Percentiles rank a stretch among this genome's conserved stretches.
These are phyloP conservation scores for Boletus coccyginus DNA, from an alignment of 768 basidiomycete genomes.

Conservation along the genomic window DNA sequence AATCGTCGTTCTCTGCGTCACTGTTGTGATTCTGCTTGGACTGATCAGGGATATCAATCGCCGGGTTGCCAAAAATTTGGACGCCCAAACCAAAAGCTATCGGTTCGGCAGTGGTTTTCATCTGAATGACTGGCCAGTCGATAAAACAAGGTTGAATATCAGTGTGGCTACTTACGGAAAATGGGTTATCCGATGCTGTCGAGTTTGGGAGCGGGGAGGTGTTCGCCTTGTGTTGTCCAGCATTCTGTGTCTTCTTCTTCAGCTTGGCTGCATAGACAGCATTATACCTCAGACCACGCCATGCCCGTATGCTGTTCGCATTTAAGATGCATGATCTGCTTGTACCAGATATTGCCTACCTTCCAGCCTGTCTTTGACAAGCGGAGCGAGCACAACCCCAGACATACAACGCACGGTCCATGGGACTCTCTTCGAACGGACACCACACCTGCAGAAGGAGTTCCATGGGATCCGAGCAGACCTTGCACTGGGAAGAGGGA, in stretches of 20 bases:
- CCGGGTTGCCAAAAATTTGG: slow-evolving; percentile 56
- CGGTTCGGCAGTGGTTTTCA: slow-evolving; percentile 28
- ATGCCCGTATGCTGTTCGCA: slow-evolving; percentile 66
- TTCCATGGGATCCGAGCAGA: slow-evolving; percentile 73
- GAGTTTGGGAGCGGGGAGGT: slow-evolving; percentile 28
- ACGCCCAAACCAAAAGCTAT: slow-evolving; percentile 56
- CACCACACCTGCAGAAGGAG: slow-evolving; percentile 88
- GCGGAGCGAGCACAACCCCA: slow-evolving; percentile 73
- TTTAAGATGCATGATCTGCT: slow-evolving; percentile 11
- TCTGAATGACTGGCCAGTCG: slow-evolving; percentile 12
- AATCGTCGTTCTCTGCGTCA: slow-evolving; percentile 37
- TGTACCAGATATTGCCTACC: slow-evolving; percentile 46
- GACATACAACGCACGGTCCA: slow-evolving; percentile 82
- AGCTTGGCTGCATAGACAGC: slow-evolving; percentile 73
- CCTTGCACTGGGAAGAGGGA: slow-evolving; percentile 65
- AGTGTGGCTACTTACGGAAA: slow-evolving; percentile 49
- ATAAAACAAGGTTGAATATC: neutral
- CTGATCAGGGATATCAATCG: slow-evolving; percentile 16
- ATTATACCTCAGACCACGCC: slow-evolving; percentile 73
- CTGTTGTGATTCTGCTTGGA: slow-evolving; percentile 20
- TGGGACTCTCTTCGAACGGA: slow-evolving; percentile 79
- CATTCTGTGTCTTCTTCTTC: slow-evolving; percentile 45
- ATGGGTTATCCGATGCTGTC: slow-evolving; percentile 56
- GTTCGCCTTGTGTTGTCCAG: slow-evolving; percentile 37
- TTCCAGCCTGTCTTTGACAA: slow-evolving; percentile 76